Evolutionary conservation across 768 basidiomycete genomes (phyloP).

Genomic region (Auricularia sp.): DNA sequence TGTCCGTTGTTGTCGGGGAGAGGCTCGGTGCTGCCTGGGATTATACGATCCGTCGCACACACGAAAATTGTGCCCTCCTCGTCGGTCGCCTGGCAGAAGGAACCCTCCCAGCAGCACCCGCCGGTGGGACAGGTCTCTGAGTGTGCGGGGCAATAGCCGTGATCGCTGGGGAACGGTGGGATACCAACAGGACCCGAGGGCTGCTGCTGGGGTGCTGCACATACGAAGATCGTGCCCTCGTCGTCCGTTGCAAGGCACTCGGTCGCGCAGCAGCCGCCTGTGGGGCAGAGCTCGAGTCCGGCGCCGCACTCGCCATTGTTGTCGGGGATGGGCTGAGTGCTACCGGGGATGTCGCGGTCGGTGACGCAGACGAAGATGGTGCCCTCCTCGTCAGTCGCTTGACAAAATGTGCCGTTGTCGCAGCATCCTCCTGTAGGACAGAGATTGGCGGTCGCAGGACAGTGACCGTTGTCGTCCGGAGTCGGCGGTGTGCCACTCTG

Average conservation of each 20-base stretch:
- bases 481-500: not conserved
- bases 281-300: not conserved
- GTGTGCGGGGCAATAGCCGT: not conserved
- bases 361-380: not conserved
- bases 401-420: not conserved
- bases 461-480: not conserved
- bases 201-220: not conserved
- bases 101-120: not conserved
- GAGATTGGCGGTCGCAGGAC: not conserved
- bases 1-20: not conserved
- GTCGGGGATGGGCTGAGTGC: not conserved
- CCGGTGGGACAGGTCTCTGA: not conserved
- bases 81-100: not conserved
- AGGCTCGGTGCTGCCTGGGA: not conserved
- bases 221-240: not conserved
- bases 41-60: not conserved
- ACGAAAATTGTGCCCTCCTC: not conserved
- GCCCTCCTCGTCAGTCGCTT: slow-evolving; percentile 1
- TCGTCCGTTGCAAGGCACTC: not conserved
- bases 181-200: not conserved
- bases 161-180: not conserved
- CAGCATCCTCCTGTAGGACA: not conserved
- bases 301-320: not conserved
- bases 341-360: not conserved
- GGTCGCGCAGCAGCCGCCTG: not conserved